Evolutionary conservation across 2,329 filamentous ascomycete genomes (phyloP), one percentile per base, ranked within the genome.

Genomic region (Calonectria crousiana): DNA sequence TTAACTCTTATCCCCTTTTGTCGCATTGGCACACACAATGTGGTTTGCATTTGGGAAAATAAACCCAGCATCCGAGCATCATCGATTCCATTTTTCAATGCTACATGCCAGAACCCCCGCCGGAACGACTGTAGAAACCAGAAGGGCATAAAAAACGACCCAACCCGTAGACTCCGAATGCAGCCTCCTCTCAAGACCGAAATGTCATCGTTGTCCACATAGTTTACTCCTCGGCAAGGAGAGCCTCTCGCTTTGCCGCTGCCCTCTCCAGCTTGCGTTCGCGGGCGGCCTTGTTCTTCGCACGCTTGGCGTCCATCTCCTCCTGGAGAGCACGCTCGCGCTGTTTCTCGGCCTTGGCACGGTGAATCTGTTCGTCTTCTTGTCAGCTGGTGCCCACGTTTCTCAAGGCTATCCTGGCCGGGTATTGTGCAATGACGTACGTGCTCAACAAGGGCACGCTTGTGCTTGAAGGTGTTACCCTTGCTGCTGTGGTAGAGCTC

Each of bases 391-490:
- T 51, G 60, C 73, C 20, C 64, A 65, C 30, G 41, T 52, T 51
- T n/a, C 13, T 69, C 41, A 36, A 68, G 34, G 36, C 51, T 64
- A 47, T 44, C 4, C 9, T 38, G 34, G 69, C 56, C 20, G 32
- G 62, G 20, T 41, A 75, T 51, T 68, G 53, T 56, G 60, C 84
- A 36, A 69, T 69, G 64, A 95, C 97, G 86, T 97, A 99, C 97
- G 92, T 99, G 97, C 93, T 99, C 97, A 88, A 99, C 95, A 85
- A 99, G 94, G 86, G 96, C 97, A 90, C 97, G 94, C 96, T 98
- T 99, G 95, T 99, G 97, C 96, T 99, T 99, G 95, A 99, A 99
- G 88, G 97, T 96, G 94, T 99, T 99, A 97, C 97, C 97, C 96
- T 99, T 99, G 94, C 95, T 97, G 88, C 98, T 92, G 90, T 98